Base-by-base conservation (phyloP, 2,329 filamentous ascomycete species). In the Pestalotiopsis sp. region DNA sequence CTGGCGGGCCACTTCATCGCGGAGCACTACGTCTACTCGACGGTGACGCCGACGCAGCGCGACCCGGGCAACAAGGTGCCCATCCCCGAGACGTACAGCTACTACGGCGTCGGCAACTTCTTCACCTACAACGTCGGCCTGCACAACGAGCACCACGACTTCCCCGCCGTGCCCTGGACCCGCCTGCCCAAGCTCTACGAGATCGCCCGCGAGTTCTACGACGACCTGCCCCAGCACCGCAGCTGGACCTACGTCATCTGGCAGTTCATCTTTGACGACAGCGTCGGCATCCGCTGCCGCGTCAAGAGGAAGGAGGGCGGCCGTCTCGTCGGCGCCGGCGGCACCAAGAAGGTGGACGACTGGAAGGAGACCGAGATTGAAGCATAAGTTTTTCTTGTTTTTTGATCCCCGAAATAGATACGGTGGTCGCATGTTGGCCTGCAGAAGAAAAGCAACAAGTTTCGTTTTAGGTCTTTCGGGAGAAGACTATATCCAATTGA, bases 141-240 rank as follows among this genome's bases (percentile, higher is more conserved):
- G 77, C 96, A 99, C 85, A 99, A 99, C 79, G 96, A 99, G 85
- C 96, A 99, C 82, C 96, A 99, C 80, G 96, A 99, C 81, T 99
- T 99, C 83, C 96, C 96, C 12, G 96, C 96, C 62, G 89, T 99
- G 61, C 95, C 96, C 0, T 99, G 96, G 96, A 98, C 94, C 11
- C 87, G 92, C 39, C 87, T 99, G 52, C 92, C 91, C 67, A 86
- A 86, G 77, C 85, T 99, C 67, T 90, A 95, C 77, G 83, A 89
- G 71, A 92, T 97, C 68, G 96, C 96, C 1, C 87, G 87, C 72
- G 96, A 98, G 81, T 99, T 98, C 79, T 99, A 99, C 82, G 90
- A 92, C 72, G 92, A 93, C 69, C 83, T 99, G 73, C 96, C 96
- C 11, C 88, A 87, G 72, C 95, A 98, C 78, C 89, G 90, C 78